Percentiles rank a stretch among this genome's conserved stretches.
Evolutionary conservation across 2,329 filamentous ascomycete species (phyloP).

Genomic region (Penicillium sp.): DNA sequence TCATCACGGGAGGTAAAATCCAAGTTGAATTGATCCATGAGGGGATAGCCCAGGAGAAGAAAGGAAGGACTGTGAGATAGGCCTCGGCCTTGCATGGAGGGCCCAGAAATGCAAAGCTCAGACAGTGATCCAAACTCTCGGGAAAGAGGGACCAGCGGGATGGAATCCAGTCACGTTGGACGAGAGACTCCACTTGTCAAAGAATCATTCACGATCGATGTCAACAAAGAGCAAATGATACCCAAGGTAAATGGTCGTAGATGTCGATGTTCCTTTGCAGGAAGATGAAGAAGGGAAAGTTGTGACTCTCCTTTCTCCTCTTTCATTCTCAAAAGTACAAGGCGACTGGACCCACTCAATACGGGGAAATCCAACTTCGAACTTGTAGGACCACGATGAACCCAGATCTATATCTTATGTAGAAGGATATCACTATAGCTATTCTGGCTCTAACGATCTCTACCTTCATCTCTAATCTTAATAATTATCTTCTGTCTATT

Average conservation of each 20-base stretch:
- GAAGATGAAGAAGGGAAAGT: neutral
- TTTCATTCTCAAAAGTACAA: conserved; percentile 6
- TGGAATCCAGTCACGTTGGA: conserved; percentile 11
- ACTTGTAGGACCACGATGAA: neutral
- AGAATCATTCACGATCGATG: no score
- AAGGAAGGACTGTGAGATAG: neutral
- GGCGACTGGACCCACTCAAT: neutral
- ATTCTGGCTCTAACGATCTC: no score
- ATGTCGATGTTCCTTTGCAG: neutral
- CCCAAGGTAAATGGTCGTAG: no score
- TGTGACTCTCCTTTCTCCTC: neutral
- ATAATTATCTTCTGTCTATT: no score
- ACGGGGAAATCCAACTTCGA: neutral
- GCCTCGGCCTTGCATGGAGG: conserved; percentile 18
- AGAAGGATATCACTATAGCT: no score
- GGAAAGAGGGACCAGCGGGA: conserved; percentile 18
- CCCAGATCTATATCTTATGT: neutral
- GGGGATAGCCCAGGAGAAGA: neutral
- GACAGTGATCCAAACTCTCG: conserved; percentile 22
- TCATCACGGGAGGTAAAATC: conserved; percentile 15
- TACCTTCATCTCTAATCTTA: no score
- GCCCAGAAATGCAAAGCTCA: conserved; percentile 20
- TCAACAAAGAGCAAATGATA: neutral
- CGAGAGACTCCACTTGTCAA: conserved; percentile 8
- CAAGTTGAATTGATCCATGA: conserved; percentile 14